Evolutionary conservation across 805 yeast genomes (phyloP).

Genomic region (Zygoascus ofunaensis): DNA sequence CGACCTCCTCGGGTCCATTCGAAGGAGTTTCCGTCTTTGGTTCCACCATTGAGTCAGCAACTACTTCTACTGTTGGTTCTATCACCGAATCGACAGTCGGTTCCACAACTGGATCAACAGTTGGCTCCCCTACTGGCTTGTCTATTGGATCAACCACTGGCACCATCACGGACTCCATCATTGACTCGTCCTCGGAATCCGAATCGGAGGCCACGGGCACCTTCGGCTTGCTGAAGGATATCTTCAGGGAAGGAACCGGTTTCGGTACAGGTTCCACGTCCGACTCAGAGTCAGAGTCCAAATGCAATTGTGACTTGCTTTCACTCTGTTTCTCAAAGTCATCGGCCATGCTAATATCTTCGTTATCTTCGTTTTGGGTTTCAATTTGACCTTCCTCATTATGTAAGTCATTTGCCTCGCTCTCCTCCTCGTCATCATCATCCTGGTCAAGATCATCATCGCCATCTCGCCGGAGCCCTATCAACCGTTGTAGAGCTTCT

Average conservation of each 20-base stretch:
- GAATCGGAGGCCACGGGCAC: not conserved
- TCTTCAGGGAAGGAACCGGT: not conserved
- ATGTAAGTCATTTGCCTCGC: not conserved
- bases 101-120: not conserved
- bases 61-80: no score
- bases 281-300: not conserved
- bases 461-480: slow-evolving; percentile 16
- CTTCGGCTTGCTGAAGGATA: not conserved
- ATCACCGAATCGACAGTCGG: no score
- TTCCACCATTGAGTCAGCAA: no score
- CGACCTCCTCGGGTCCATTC: no score
- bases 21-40: no score
- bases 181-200: not conserved
- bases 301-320: no score
- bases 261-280: not conserved
- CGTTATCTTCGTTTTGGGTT: not conserved
- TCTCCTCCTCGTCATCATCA: not conserved
- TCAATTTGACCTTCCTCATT: not conserved
- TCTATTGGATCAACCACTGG: no score
- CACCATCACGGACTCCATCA: no score
- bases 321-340: no score
- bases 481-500: slow-evolving; percentile 56
- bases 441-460: not conserved
- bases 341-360: not conserved
- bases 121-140: no score